These are phyloP conservation scores for Cladosporium phlei DNA, from an alignment of 2,329 filamentous ascomycete species.

Conservation along the genomic window DNA sequence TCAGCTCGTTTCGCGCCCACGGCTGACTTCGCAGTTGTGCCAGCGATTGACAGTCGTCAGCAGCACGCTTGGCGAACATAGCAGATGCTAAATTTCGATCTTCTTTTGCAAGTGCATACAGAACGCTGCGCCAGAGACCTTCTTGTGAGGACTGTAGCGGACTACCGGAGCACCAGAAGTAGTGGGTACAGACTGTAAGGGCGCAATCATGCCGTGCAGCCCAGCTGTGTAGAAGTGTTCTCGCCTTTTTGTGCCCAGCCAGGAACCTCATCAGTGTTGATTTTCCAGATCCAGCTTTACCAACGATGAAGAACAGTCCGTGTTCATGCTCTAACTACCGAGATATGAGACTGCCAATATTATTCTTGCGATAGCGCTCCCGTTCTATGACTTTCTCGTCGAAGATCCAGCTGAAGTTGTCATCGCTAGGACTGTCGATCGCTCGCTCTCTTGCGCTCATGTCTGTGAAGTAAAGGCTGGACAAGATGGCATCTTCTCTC, in stretches of 20 bases:
- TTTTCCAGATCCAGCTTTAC: background rate
- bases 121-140: conserved; percentile 16
- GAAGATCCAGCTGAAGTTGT: background rate
- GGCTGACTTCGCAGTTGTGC: background rate
- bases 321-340: background rate
- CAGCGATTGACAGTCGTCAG: background rate
- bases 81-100: background rate
- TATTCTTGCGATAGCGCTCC: background rate
- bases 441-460: background rate
- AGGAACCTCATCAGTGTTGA: background rate
- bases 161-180: conserved; percentile 16
- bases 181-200: background rate
- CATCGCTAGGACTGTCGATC: background rate
- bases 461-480: background rate
- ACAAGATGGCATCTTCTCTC: background rate
- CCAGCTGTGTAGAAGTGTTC: background rate
- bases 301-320: background rate
- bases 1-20: background rate
- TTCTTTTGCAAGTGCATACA: conserved; percentile 12
- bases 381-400: background rate
- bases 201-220: background rate
- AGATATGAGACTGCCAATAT: background rate
- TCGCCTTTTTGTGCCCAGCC: background rate
- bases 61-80: background rate
- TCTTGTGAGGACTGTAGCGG: conserved; percentile 12